Base-by-base conservation (phyloP, 495 filamentous ascomycete genomes). In the Penicillium fimorum region DNA sequence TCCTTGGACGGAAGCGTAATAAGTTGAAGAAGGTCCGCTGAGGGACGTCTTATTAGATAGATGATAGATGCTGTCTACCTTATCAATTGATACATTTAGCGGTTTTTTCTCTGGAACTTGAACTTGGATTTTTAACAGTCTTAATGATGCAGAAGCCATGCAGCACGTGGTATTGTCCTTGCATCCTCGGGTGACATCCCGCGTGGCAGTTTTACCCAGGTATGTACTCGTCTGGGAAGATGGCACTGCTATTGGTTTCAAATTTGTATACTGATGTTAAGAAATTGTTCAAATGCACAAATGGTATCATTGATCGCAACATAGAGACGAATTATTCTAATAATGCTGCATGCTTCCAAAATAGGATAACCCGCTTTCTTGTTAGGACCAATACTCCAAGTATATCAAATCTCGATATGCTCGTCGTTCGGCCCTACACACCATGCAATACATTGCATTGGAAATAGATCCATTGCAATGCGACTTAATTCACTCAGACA, bases 1-100 rank as follows among this genome's bases (percentile, higher is more conserved):
- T 96, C n/a, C 51, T 77, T 50, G 76, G 76, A 27, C 62, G 74
- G 18, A 76, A 74, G 64, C 64, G 68, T 37, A 75, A 77, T 53
- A 78, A 73, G 64, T 58, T 79, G 59, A 77, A 77, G 65, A 77
- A 77, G 63, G 69, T 76, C 24, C 67, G 74, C 55, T 78, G 57
- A 69, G 53, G 42, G 29, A 13, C 25, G 13, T 18, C 1, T 30
- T 18, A 27, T 30, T 42, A 25, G 22, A 30, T 29, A 30, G 24
- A 22, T 51, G 49, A 22, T 22, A 27, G 25, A 27, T 27, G 25
- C 22, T 52, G 22, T 22, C 40, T 41, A 29, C 48, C 33, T 29
- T 37, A 27, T 54, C 22, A 47, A 54, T 54, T 47, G 32, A 40
- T 30, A 42, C 18, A 22, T 32, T 54, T 46, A 54, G 52, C 52